phyloP scores from a whole-genome alignment of 2,329 filamentous ascomycete species.

The Trichoderma oligosporum region DNA sequence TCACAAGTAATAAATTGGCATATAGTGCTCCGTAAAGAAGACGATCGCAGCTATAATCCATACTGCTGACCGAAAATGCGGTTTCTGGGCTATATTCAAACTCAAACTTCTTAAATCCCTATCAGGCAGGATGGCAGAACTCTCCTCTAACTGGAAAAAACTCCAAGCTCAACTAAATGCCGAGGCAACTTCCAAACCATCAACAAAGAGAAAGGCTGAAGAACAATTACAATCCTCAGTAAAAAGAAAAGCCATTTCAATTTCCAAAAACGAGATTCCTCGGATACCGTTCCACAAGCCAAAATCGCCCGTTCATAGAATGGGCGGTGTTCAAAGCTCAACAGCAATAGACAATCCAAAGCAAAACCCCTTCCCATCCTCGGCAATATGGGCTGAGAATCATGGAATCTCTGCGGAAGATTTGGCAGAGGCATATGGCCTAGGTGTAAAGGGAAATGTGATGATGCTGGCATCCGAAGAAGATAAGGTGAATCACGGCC shows the following conservation, averaged over 20 bases:
- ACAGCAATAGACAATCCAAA: slow-evolving; percentile 38
- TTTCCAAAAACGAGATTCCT: slow-evolving; percentile 7
- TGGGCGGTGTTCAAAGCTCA: slow-evolving; percentile 57
- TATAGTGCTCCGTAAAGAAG: neutral
- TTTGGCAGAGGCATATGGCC: slow-evolving; percentile 59
- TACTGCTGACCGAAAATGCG: neutral
- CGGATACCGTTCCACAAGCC: slow-evolving; percentile 12
- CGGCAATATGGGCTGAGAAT: slow-evolving; percentile 58
- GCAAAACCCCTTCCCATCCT: slow-evolving; percentile 47
- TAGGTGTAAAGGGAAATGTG: slow-evolving; percentile 49
- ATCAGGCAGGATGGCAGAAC: slow-evolving; percentile 35
- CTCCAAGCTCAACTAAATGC: slow-evolving; percentile 61
- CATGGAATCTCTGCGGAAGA: slow-evolving; percentile 59
- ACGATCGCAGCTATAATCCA: neutral
- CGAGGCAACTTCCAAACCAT: slow-evolving; percentile 38
- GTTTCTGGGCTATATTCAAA: neutral
- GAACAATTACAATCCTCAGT: slow-evolving; percentile 29
- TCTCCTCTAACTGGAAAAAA: slow-evolving; percentile 75
- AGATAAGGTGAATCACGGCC: slow-evolving; percentile 60
- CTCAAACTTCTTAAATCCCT: neutral
- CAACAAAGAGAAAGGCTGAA: slow-evolving; percentile 43
- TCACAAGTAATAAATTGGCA: neutral
- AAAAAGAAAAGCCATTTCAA: slow-evolving; percentile 29
- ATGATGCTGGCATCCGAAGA: slow-evolving; percentile 44
- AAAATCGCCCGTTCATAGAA: slow-evolving; percentile 30